Evolutionary conservation across 768 basidiomycete species (phyloP).

Genomic region (Wakefieldia striispora): DNA sequence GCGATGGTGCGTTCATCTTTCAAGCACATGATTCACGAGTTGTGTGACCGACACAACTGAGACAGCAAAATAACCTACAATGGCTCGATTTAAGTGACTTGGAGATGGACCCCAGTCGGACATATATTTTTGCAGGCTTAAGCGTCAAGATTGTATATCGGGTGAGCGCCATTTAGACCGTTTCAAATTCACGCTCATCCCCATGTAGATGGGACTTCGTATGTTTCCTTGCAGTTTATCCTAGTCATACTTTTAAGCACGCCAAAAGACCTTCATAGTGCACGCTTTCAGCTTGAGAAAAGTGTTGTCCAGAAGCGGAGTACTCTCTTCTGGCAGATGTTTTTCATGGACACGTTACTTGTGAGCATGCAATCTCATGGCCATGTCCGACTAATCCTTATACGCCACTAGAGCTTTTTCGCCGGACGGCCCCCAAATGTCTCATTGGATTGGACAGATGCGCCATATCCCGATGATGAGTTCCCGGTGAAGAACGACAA

Average conservation of each 20-base stretch:
- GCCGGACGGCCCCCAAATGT: constrained; percentile 61
- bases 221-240: constrained; percentile 1
- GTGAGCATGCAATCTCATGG: constrained; percentile 35
- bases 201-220: constrained; percentile 57
- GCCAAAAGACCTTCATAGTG: constrained; percentile 53
- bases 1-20: constrained; percentile 44
- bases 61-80: constrained; percentile 39
- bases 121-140: constrained; percentile 58
- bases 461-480: constrained; percentile 48
- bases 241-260: neutral
- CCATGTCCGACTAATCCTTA: neutral
- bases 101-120: constrained; percentile 44
- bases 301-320: constrained; percentile 46
- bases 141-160: constrained; percentile 58
- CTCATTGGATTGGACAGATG: constrained; percentile 52
- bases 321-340: constrained; percentile 69
- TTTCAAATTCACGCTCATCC: neutral
- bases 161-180: constrained; percentile 38
- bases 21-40: constrained; percentile 1
- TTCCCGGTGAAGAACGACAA: constrained; percentile 34
- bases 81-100: constrained; percentile 60
- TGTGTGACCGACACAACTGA: constrained; percentile 7
- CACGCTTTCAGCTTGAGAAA: constrained; percentile 56
- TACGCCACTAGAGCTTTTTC: constrained; percentile 48
- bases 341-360: constrained; percentile 57